Conservation (phyloP, 139 green algal species). For the Chlamydomonas incerta region DNA sequence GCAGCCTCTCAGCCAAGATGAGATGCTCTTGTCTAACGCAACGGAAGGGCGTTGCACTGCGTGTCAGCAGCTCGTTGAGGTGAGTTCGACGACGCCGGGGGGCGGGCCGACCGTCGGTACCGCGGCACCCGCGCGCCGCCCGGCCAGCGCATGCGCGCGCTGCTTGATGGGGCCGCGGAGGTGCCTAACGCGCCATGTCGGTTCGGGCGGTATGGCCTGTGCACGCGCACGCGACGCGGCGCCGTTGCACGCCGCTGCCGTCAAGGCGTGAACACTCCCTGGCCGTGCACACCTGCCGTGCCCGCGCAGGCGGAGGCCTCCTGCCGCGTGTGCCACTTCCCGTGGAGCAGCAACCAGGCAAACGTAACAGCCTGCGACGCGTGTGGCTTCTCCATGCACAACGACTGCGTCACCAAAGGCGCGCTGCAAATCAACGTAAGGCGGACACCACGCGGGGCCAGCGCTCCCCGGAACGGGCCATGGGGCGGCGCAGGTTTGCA, state of each 20-base stretch:
- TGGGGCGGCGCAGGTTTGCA: no score
- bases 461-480: no score
- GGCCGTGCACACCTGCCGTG: neutral
- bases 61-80: conserved; percentile 37
- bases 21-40: neutral
- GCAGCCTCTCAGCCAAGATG: conserved; percentile 23
- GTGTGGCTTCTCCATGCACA: conserved; percentile 35
- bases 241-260: neutral
- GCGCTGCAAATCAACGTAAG: conserved; percentile 36
- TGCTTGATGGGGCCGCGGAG: no score
- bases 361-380: conserved; percentile 19
- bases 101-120: no score
- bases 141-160: no score
- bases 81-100: no score
- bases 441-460: neutral
- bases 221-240: no score
- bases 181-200: no score
- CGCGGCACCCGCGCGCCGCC: no score
- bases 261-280: no score
- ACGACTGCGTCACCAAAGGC: conserved; percentile 33
- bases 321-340: conserved; percentile 36
- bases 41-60: conserved; percentile 19
- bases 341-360: conserved; percentile 23
- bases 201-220: neutral
- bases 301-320: conserved; percentile 15